Conservation (phyloP, 2,329 filamentous ascomycete species). For the Zymoseptoria pseudotritici region DNA sequence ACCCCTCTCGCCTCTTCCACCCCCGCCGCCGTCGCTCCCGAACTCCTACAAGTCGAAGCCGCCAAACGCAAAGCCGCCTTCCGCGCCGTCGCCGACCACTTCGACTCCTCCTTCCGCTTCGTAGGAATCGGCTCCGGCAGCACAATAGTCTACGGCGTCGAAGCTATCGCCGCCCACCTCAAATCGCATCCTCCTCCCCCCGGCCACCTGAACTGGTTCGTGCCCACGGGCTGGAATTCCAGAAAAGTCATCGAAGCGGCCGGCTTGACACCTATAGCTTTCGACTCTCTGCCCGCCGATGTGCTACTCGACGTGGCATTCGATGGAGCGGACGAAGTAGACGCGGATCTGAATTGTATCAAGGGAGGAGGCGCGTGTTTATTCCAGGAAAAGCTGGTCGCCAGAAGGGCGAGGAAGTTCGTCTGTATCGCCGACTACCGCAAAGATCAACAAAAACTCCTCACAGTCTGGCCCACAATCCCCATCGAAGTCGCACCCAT, state of each 20-base stretch:
- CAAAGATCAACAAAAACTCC: conserved; percentile 72
- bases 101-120: conserved; percentile 54
- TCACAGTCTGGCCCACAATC: conserved; percentile 70
- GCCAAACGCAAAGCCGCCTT: conserved; percentile 70
- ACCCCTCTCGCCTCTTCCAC: not conserved
- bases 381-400: conserved; percentile 96
- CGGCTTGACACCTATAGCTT: conserved; percentile 67
- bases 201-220: conserved; percentile 65
- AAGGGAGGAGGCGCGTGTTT: conserved; percentile 97
- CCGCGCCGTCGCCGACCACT: conserved; percentile 66
- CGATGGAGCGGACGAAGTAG: conserved; percentile 94
- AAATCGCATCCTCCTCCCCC: conserved; percentile 32
- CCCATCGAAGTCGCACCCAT: conserved; percentile 91
- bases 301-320: conserved; percentile 78
- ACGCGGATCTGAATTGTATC: conserved; percentile 90
- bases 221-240: conserved; percentile 87
- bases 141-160: conserved; percentile 77
- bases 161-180: conserved; percentile 62
- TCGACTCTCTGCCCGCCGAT: conserved; percentile 63
- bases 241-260: conserved; percentile 76
- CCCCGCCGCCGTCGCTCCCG: not conserved
- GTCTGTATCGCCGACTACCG: conserved; percentile 61
- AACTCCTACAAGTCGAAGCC: conserved; percentile 46
- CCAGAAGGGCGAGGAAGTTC: conserved; percentile 44
- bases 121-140: conserved; percentile 76